Percentiles rank a stretch among this genome's conserved stretches.
These are phyloP conservation scores for Lodderomyces metapsilosis DNA, from an alignment of 1,139 yeast genomes.

Conservation along the genomic window DNA sequence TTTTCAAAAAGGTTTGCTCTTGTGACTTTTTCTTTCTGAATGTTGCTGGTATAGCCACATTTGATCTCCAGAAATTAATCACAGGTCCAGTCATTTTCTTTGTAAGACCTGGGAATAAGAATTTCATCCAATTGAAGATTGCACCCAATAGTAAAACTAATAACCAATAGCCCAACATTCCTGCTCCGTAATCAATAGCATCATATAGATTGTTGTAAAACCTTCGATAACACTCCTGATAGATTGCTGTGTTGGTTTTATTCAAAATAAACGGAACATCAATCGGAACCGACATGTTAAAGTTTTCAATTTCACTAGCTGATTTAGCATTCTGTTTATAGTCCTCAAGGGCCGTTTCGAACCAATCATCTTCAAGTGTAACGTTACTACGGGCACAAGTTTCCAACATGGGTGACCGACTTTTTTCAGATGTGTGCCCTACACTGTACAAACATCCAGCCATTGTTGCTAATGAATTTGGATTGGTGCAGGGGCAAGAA, in stretches of 20 bases:
- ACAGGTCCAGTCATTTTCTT: conserved; percentile 23
- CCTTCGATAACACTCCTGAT: conserved; percentile 22
- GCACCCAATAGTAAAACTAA: conserved; percentile 40
- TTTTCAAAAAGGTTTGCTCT: conserved; percentile 18
- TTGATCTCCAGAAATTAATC: conserved; percentile 25
- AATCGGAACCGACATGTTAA: conserved; percentile 16
- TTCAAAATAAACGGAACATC: conserved; percentile 25
- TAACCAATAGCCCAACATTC: conserved; percentile 49
- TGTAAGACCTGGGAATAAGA: conserved; percentile 25
- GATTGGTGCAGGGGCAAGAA: conserved; percentile 8
- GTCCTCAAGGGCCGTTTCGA: conserved; percentile 2
- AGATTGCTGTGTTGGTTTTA: conserved; percentile 13
- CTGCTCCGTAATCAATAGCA: conserved; percentile 50
- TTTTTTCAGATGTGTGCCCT: neutral
- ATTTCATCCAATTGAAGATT: conserved; percentile 39
- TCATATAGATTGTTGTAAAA: conserved; percentile 36
- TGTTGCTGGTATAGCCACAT: conserved; percentile 33
- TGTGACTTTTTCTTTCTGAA: conserved; percentile 23
- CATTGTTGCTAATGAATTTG: conserved; percentile 8
- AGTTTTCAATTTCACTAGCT: conserved; percentile 21
- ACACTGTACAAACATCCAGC: conserved; percentile 9
- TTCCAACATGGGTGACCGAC: conserved; percentile 5
- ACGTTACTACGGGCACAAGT: conserved; percentile 7
- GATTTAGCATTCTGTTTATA: conserved; percentile 10
- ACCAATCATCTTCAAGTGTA: conserved; percentile 15